Percentiles rank a stretch among this genome's conserved stretches.
phyloP scores from a whole-genome alignment of 2,329 filamentous ascomycete species.

The Cordyceps javanica region DNA sequence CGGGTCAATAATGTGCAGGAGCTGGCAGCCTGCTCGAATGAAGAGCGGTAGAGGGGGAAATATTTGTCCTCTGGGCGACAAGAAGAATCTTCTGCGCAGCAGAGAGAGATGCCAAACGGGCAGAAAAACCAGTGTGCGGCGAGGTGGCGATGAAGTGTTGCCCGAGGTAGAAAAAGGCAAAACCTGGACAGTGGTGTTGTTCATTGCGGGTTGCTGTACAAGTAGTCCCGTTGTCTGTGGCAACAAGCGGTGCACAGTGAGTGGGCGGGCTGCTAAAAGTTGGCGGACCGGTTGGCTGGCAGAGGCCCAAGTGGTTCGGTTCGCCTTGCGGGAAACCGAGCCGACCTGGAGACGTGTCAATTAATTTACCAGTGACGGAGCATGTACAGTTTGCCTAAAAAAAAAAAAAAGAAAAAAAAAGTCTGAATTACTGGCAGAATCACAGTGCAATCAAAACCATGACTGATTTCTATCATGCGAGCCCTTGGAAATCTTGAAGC shows the following conservation, averaged over 20 bases:
- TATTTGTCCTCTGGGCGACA: not conserved
- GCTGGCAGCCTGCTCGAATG: not conserved
- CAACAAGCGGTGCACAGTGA: constrained; percentile 21
- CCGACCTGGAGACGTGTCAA: too few species aligned
- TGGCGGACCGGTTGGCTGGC: not conserved
- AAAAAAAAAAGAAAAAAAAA: too few species aligned
- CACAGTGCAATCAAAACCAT: too few species aligned
- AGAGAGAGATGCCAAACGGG: not conserved
- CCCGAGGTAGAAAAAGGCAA: not conserved
- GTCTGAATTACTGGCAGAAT: too few species aligned
- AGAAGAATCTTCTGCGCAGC: not conserved
- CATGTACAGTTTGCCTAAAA: too few species aligned
- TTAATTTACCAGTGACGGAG: too few species aligned
- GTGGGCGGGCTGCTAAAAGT: not conserved
- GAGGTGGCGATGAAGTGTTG: not conserved
- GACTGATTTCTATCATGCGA: too few species aligned
- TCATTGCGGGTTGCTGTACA: constrained; percentile 16
- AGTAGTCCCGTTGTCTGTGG: constrained; percentile 34
- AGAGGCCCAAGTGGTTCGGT: not conserved
- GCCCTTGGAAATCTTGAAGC: too few species aligned
- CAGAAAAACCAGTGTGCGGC: not conserved
- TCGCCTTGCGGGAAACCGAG: too few species aligned
- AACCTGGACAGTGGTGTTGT: not conserved
- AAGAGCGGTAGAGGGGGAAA: not conserved
- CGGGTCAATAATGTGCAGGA: not conserved